These are phyloP conservation scores for Tetragonia tetragonoides DNA, from an alignment of 148 eudicot species.

Conservation along the genomic window DNA sequence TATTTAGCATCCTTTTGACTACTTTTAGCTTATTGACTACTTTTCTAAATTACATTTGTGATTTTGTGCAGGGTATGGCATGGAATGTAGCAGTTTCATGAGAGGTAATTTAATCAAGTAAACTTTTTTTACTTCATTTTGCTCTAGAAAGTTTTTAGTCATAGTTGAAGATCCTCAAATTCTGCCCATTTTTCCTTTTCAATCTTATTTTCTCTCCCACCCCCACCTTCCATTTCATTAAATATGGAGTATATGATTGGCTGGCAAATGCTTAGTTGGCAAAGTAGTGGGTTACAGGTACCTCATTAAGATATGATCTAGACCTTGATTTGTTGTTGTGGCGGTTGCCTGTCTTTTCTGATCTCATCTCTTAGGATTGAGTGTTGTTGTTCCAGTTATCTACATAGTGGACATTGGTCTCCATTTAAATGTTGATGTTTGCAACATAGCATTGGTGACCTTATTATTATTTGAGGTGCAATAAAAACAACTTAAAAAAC, in stretches of 20 bases:
- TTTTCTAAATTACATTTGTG: too few relatives aligned
- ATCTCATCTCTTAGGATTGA: too few relatives aligned
- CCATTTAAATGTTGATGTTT: too few relatives aligned
- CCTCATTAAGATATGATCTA: background rate
- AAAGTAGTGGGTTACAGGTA: background rate
- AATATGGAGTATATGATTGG: background rate
- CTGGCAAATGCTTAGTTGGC: background rate
- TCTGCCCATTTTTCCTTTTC: too few relatives aligned
- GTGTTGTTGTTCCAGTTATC: too few relatives aligned
- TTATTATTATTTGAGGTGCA: background rate
- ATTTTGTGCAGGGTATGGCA: conserved; percentile 82
- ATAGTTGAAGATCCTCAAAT: too few relatives aligned
- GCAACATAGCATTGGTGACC: too few relatives aligned
- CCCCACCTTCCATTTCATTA: background rate
- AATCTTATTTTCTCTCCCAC: background rate
- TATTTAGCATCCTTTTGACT: background rate
- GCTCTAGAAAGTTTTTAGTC: background rate
- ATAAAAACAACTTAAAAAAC: background rate
- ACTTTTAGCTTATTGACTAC: background rate
- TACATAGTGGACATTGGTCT: too few relatives aligned
- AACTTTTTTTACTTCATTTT: background rate
- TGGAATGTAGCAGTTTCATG: conserved; percentile 98
- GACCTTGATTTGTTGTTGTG: background rate
- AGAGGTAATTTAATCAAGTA: conserved; percentile 59
- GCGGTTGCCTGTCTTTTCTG: too few relatives aligned